Evolutionary conservation across 768 basidiomycete genomes (phyloP).

Genomic region (Sarcodon sp.): DNA sequence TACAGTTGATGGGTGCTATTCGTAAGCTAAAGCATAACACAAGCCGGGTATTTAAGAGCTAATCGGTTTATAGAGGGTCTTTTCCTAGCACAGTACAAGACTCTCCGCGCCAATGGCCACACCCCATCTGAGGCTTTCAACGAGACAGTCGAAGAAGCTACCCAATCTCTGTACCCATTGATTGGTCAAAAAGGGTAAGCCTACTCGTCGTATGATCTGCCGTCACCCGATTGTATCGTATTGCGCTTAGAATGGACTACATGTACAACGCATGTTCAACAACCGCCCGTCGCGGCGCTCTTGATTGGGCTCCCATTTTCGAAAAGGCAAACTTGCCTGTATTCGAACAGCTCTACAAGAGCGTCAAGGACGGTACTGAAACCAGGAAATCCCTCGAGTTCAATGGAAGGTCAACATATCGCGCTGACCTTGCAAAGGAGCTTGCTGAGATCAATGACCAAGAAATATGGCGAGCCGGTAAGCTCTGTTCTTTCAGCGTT

Average conservation of each 20-base stretch:
- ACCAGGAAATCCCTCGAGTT: conserved; percentile 95
- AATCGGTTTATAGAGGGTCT: conserved; percentile 59
- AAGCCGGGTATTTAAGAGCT: conserved; percentile 2
- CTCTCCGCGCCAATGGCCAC: conserved; percentile 94
- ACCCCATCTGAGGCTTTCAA: conserved; percentile 98
- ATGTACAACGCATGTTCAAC: conserved; percentile 99
- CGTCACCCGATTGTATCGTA: neutral
- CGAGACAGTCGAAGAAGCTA: conserved; percentile 99
- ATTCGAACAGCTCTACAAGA: conserved; percentile 91
- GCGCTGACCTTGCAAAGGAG: conserved; percentile 85
- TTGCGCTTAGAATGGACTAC: conserved; percentile 76
- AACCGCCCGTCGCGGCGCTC: conserved; percentile 95
- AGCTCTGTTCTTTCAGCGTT: conserved; percentile 10
- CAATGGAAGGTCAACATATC: conserved; percentile 88
- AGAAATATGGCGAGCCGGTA: conserved; percentile 96
- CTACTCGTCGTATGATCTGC: neutral
- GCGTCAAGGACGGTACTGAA: conserved; percentile 91
- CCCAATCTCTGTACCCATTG: conserved; percentile 93
- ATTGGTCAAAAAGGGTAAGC: conserved; percentile 87
- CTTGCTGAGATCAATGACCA: conserved; percentile 92
- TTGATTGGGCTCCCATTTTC: conserved; percentile 98
- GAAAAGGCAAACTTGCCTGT: conserved; percentile 90
- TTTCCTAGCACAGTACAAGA: conserved; percentile 98
- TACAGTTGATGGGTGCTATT: conserved; percentile 91
- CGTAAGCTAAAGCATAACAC: conserved; percentile 33